Evolutionary conservation across 441 rosid genomes (phyloP), one percentile per base, ranked within the genome.

Genomic region (Mallotus japonicus): DNA sequence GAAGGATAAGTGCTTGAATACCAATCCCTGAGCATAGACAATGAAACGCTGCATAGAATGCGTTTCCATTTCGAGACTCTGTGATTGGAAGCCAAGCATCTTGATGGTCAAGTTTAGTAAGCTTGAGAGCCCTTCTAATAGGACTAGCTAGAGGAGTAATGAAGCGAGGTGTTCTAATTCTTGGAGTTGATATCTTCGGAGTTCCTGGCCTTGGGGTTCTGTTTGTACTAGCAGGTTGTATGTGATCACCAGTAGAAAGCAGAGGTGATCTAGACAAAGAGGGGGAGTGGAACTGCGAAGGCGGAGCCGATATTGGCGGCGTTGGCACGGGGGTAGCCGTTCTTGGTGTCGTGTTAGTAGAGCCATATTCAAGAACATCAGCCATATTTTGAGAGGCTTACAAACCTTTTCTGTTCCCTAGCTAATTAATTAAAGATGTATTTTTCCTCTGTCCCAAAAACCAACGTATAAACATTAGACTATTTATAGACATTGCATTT

Each of bases 71-170:
- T 53, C 92, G 71, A 0, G 92, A 89, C 74, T 89, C 89, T 0
- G 92, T 89, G 73, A 89, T 88, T 0, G 92, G 89, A 49, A 89
- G 95, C 95, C 95, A 89, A 13, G 92, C 95, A 42, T 89, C 92
- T 15, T 79, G 82, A 15, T 89, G 90, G 63, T 87, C 88, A 14
- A 89, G 92, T 84, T 74, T 86, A 0, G 90, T 89, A n/a, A 87
- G 83, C 1, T 78, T 68, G 11, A 89, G 86, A 60, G 85, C 90
- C 77, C 72, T 82, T 24, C 86, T 80, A 3, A 89, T 53, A 0
- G 92, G 92, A 61, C 87, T 86, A 9, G 89, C 90, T 55, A 86
- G 37, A 3, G 94, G 94, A 60, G 90, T 87, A 7, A 86, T 80
- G 59, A 87, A 87, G 8, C 85, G 81, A 6, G 88, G 90, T 7